A percentile compares a stretch with the other conserved stretches of the same genome.
Conservation (phyloP, 208 protist genomes). For the Crithidia mellificae region DNA sequence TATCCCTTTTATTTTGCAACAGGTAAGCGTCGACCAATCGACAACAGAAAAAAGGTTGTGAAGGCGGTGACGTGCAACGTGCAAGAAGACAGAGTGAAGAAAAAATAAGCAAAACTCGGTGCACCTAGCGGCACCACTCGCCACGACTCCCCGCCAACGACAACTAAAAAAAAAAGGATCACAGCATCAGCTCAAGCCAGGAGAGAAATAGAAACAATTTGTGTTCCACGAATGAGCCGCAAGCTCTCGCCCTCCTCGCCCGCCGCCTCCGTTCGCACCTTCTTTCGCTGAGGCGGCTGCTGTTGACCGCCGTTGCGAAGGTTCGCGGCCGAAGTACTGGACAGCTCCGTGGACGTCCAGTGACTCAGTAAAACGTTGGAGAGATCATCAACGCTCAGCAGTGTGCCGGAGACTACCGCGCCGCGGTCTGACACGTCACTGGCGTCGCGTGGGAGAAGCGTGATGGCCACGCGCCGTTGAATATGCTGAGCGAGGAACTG, state of each 20-base stretch:
- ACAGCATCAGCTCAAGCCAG: background rate
- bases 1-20: too few relatives aligned
- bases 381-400: conserved; percentile 69
- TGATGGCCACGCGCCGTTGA: conserved; percentile 30
- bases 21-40: too few relatives aligned
- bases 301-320: background rate
- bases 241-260: conserved; percentile 26
- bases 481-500: conserved; percentile 50
- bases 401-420: conserved; percentile 37
- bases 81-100: too few relatives aligned
- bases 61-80: too few relatives aligned
- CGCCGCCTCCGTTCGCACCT: conserved; percentile 7
- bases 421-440: background rate
- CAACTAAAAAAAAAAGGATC: too few relatives aligned
- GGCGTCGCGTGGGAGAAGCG: conserved; percentile 21
- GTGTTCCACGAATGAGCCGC: conserved; percentile 55
- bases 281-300: conserved; percentile 19
- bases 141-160: background rate
- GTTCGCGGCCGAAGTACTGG: background rate
- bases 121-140: background rate
- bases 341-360: conserved; percentile 32
- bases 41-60: too few relatives aligned
- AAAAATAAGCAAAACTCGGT: too few relatives aligned
- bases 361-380: conserved; percentile 63
- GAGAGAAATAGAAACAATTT: conserved; percentile 49